Evolutionary conservation across 106 monocot genomes (phyloP), one percentile per base, ranked within the genome.

Genomic region (Posidonia australis): DNA sequence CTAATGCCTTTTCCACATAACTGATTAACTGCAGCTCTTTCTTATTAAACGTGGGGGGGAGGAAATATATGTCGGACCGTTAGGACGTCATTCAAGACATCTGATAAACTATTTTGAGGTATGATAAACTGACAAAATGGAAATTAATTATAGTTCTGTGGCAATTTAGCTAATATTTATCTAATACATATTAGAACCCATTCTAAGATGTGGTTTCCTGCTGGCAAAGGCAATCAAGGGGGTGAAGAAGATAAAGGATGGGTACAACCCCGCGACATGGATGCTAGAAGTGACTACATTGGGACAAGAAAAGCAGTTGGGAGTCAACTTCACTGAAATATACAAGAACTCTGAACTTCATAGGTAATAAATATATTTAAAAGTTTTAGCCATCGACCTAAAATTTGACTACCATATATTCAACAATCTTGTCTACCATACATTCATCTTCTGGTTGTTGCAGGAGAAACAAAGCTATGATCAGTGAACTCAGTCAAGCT

Each of bases 61-160:
- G 68, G 75, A 87, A 24, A 86, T 90, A 62, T 96, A 96, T 75
- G 84, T 80, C 9, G 94, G 94, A 59, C 66, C 64, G 16, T 86
- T 96, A 48, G 94, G 94, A 53, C 74, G 26, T 13, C 46, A 75
- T 13, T 96, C 94, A 21, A 72, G 74, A 24, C 77, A 78, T 12
- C 82, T 96, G 45, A 72, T 96, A n/a, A 74, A 86, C 20, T 96
- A 96, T 64, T 90, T 96, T 80, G 80, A 96, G 70, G 94, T 96
- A 55, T 80, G 86, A 76, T 53, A 18, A 22, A 18, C 7, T 12
- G 5, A 14, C 16, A 12, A 52, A 14, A 52, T n/a, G n/a, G n/a
- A n/a, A n/a, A n/a, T n/a, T n/a, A n/a, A n/a, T n/a, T n/a, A n/a
- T n/a, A n/a, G n/a, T n/a, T n/a, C n/a, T n/a, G n/a, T n/a, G n/a